These are phyloP conservation scores for Ploettnerulaceae sp. DNA, from an alignment of 2,329 filamentous ascomycete species.

Conservation along the genomic window DNA sequence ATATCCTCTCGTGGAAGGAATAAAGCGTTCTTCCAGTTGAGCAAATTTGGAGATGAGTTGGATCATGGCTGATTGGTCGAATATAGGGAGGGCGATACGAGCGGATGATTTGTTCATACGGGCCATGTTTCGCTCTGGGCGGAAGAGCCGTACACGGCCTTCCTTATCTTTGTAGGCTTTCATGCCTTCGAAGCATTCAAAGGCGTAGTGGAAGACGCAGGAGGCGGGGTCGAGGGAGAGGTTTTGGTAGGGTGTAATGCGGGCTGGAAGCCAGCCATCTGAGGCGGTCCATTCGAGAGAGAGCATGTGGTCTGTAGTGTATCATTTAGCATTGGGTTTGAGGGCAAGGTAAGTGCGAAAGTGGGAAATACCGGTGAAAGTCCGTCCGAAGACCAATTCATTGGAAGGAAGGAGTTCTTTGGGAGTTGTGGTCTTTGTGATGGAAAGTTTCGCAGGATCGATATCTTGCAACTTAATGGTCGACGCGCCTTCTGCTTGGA, in stretches of 20 bases:
- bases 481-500: conserved; percentile 36
- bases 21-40: conserved; percentile 81
- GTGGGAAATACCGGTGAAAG: conserved; percentile 69
- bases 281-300: conserved; percentile 85
- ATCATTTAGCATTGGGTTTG: neutral
- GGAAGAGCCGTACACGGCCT: conserved; percentile 79
- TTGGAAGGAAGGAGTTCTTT: conserved; percentile 69
- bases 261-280: conserved; percentile 67
- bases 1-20: conserved; percentile 81
- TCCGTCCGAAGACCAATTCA: conserved; percentile 82
- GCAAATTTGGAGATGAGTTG: conserved; percentile 77
- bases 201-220: conserved; percentile 98
- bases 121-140: conserved; percentile 93
- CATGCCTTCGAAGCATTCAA: conserved; percentile 98
- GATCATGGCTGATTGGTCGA: conserved; percentile 68
- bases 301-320: conserved; percentile 83
- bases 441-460: conserved; percentile 69
- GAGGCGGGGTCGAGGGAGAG: conserved; percentile 93
- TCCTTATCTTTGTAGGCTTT: conserved; percentile 92
- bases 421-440: conserved; percentile 71
- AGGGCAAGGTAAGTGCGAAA: neutral
- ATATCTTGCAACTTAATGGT: conserved; percentile 55
- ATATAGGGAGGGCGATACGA: conserved; percentile 88
- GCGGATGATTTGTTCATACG: conserved; percentile 87
- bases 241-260: conserved; percentile 92